phyloP scores from a whole-genome alignment of 2,329 filamentous ascomycete species.

The Daldinia sp. region DNA sequence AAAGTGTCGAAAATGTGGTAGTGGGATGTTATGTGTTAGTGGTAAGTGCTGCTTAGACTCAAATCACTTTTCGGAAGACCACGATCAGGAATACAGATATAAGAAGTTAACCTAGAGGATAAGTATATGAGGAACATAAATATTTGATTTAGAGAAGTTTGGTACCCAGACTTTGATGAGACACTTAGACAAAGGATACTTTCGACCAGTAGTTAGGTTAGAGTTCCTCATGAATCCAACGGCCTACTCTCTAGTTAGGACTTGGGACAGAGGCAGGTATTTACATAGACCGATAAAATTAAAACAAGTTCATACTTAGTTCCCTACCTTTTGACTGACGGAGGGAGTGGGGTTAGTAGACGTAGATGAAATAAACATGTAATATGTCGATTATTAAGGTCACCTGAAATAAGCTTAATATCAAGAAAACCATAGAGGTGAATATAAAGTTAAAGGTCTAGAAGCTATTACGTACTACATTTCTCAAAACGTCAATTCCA shows the following conservation, averaged over 20 bases:
- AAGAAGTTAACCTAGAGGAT: not conserved
- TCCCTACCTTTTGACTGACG: no score
- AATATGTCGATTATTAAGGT: not conserved
- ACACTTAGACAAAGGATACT: no score
- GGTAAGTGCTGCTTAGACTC: not conserved
- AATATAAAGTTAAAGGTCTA: not conserved
- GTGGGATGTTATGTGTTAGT: not conserved
- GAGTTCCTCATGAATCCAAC: no score
- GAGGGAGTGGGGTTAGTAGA: not conserved
- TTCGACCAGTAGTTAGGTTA: no score
- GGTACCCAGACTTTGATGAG: no score
- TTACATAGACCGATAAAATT: no score
- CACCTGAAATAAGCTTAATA: conserved; percentile 2
- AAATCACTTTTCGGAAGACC: not conserved
- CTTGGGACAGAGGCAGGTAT: no score
- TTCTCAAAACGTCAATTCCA: conserved; percentile 21
- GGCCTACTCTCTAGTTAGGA: no score
- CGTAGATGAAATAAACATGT: not conserved
- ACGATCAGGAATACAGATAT: not conserved
- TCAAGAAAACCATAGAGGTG: not conserved
- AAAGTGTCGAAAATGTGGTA: not conserved
- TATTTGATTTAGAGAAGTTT: no score
- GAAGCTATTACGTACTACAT: conserved; percentile 15
- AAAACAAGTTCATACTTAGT: no score
- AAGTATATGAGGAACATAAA: no score